A percentile compares a stretch with the other conserved stretches of the same genome.
Evolutionary conservation across 495 filamentous ascomycete genomes (phyloP).

Genomic region (Penicillium canariense): DNA sequence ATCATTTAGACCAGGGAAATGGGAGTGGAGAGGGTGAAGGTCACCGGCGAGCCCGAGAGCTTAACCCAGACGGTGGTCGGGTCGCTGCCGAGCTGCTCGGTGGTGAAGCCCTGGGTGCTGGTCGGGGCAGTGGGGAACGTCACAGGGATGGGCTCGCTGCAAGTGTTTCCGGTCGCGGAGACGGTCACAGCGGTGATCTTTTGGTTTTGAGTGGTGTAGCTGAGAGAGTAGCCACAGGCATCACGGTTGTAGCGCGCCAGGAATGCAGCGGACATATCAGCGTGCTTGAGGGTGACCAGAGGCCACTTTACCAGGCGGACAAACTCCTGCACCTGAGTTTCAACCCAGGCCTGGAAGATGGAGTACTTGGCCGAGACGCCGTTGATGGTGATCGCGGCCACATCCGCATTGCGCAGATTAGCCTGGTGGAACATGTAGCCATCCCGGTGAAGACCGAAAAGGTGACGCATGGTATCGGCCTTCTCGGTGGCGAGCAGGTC

Average conservation of each 20-base stretch:
- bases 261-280: conserved; percentile 49
- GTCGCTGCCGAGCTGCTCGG: conserved; percentile 57
- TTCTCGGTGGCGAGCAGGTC: conserved; percentile 50
- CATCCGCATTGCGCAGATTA: conserved; percentile 54
- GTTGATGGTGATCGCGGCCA: conserved; percentile 49
- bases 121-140: conserved; percentile 50
- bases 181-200: conserved; percentile 54
- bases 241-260: conserved; percentile 53
- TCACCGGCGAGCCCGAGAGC: conserved; percentile 51
- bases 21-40: conserved; percentile 48
- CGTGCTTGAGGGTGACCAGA: conserved; percentile 52
- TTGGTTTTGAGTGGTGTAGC: conserved; percentile 40
- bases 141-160: conserved; percentile 52
- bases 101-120: conserved; percentile 42
- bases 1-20: conserved; percentile 29
- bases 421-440: conserved; percentile 54
- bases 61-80: conserved; percentile 59
- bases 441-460: conserved; percentile 55
- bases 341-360: conserved; percentile 62
- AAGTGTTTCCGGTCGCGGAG: conserved; percentile 50
- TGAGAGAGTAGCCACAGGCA: conserved; percentile 49
- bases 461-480: conserved; percentile 51
- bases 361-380: conserved; percentile 47
- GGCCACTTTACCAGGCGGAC: conserved; percentile 58
- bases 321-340: conserved; percentile 56